Percentiles rank a stretch among this genome's conserved stretches.
These are phyloP conservation scores for Tanacetum coccineum DNA, from an alignment of 129 eudicot genomes.

Conservation along the genomic window DNA sequence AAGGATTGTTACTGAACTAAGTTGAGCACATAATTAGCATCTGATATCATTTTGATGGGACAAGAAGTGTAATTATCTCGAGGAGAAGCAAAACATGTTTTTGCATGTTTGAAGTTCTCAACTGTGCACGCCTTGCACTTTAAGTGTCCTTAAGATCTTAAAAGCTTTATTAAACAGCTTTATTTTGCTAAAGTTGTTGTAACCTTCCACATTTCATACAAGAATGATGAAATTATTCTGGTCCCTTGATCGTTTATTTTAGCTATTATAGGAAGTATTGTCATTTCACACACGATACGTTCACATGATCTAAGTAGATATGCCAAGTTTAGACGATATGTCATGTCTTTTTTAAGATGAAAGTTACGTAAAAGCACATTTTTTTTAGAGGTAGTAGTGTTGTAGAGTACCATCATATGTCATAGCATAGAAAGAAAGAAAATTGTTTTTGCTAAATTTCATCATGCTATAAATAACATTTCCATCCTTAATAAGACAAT, in stretches of 20 bases:
- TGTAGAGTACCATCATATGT: slow-evolving; percentile 20
- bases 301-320: slow-evolving; percentile 14
- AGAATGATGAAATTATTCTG: neutral
- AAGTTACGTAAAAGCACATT: slow-evolving; percentile 15
- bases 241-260: neutral
- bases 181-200: neutral
- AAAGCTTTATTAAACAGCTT: slow-evolving; percentile 3
- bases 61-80: slow-evolving; percentile 6
- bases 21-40: neutral
- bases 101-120: neutral
- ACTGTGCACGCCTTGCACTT: too few species aligned
- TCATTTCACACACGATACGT: slow-evolving; percentile 14
- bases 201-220: neutral
- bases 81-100: slow-evolving; percentile 11
- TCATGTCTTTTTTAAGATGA: neutral
- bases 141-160: neutral
- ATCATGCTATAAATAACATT: neutral
- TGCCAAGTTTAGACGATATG: slow-evolving; percentile 19
- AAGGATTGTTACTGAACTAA: neutral
- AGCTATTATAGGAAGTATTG: neutral
- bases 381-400: slow-evolving; percentile 25
- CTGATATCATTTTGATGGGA: neutral
- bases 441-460: slow-evolving; percentile 2
- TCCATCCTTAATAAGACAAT: neutral
- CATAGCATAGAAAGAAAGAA: slow-evolving; percentile 2